phyloP scores from a whole-genome alignment of 1,284 basidiomycete species.

The Pisolithus thermaeus region DNA sequence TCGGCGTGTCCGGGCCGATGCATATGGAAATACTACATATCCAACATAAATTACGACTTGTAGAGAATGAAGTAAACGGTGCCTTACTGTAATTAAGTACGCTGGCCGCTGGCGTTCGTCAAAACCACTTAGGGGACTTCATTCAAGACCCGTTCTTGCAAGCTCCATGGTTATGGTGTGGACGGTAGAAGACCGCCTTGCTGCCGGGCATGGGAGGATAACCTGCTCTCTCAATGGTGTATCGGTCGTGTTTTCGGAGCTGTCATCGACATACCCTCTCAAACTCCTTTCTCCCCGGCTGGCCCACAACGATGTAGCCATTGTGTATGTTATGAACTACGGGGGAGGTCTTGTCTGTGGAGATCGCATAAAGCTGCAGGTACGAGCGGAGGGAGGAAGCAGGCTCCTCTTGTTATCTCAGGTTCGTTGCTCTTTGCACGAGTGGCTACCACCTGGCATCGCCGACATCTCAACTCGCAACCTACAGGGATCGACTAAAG shows the following conservation, averaged over 20 bases:
- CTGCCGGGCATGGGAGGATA: constrained; percentile 52
- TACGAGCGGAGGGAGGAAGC: constrained; percentile 54
- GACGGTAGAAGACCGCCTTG: constrained; percentile 27
- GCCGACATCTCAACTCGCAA: constrained; percentile 1
- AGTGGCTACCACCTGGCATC: background rate
- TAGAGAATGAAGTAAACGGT: no score
- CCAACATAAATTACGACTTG: no score
- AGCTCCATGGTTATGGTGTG: constrained; percentile 1
- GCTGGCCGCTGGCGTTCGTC: no score
- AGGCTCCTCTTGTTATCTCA: constrained; percentile 75
- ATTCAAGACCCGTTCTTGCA: background rate
- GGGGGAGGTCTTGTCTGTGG: constrained; percentile 93
- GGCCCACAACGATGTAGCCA: constrained; percentile 45
- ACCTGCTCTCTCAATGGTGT: constrained; percentile 45
- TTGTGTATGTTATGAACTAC: constrained; percentile 83
- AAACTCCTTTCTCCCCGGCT: constrained; percentile 79
- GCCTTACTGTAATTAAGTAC: no score
- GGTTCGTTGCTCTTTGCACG: constrained; percentile 38
- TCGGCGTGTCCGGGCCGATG: constrained; percentile 22
- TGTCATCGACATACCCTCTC: constrained; percentile 83
- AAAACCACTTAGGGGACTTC: no score
- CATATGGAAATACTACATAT: no score
- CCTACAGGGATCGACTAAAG: constrained; percentile 84
- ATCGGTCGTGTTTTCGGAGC: constrained; percentile 63
- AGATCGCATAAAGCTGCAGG: constrained; percentile 64